Percentiles rank a stretch among this genome's conserved stretches.
Conservation (phyloP, 208 protist species). For the Leishmania tropica region DNA sequence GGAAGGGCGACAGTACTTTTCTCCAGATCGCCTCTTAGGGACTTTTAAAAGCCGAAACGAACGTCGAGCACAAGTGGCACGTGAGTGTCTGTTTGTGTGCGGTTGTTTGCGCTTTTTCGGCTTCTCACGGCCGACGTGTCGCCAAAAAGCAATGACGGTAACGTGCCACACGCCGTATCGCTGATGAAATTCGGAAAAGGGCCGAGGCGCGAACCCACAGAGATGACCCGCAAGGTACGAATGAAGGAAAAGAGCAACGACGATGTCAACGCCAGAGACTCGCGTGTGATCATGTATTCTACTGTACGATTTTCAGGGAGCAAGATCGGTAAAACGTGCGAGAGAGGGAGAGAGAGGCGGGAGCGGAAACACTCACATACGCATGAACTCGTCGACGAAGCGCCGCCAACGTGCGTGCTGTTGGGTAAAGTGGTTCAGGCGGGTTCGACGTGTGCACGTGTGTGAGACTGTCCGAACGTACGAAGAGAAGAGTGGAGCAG, state of each 20-base stretch:
- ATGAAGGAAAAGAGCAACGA: not conserved
- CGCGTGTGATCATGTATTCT: not conserved
- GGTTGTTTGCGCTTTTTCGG: not conserved
- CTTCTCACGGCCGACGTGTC: not conserved
- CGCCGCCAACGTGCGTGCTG: not conserved
- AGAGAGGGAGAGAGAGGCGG: not conserved
- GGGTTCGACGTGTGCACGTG: not conserved
- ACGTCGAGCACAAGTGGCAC: not conserved
- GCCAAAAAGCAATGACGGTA: not conserved
- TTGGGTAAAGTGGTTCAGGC: no score
- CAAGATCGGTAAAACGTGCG: not conserved
- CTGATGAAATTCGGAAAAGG: not conserved
- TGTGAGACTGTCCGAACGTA: not conserved
- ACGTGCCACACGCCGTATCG: not conserved
- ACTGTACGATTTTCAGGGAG: not conserved
- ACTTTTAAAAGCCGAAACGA: not conserved
- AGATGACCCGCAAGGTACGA: not conserved
- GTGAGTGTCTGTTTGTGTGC: not conserved
- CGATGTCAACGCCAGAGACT: not conserved
- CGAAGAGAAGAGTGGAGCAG: not conserved
- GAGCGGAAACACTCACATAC: not conserved
- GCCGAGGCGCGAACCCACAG: not conserved
- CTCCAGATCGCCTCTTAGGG: not conserved
- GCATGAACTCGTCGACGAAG: not conserved
- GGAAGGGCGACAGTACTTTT: not conserved